Conservation (phyloP, 306 rosid genomes). For the Cyclanthera cordifolia region DNA sequence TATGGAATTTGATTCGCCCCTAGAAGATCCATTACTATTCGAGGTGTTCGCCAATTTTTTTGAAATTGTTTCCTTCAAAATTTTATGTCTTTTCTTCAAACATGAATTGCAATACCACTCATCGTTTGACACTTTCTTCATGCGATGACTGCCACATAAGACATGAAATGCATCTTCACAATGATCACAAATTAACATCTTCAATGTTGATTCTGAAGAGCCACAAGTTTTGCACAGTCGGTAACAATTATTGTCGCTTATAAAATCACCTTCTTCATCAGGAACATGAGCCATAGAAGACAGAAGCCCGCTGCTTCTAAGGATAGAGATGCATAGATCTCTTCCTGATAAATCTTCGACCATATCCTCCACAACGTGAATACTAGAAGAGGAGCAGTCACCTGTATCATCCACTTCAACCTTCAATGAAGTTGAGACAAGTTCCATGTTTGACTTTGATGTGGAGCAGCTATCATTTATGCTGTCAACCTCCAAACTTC, state of each 20-base stretch:
- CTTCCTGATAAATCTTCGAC: slow-evolving; percentile 43
- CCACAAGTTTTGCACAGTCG: slow-evolving; percentile 66
- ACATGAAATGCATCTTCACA: slow-evolving; percentile 84
- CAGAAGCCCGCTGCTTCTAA: slow-evolving; percentile 53
- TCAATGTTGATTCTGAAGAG: slow-evolving; percentile 32
- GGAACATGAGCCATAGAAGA: slow-evolving; percentile 19
- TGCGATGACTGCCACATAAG: slow-evolving; percentile 50
- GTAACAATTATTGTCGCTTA: slow-evolving; percentile 25
- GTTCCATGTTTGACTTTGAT: slow-evolving; percentile 68
- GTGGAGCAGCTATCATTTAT: slow-evolving; percentile 78
- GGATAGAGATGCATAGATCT: slow-evolving; percentile 58
- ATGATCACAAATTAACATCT: slow-evolving; percentile 74
- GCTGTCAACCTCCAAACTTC: slow-evolving; percentile 45
- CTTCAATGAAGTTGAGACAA: slow-evolving; percentile 32
- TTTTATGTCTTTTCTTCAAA: slow-evolving; percentile 40
- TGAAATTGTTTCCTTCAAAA: slow-evolving; percentile 32
- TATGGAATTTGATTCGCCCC: slow-evolving; percentile 41
- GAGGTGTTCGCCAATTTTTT: slow-evolving; percentile 29
- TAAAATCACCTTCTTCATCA: slow-evolving; percentile 24
- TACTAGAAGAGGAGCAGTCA: slow-evolving; percentile 81
- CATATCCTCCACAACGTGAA: slow-evolving; percentile 31
- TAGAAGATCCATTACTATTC: slow-evolving; percentile 31
- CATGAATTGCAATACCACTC: slow-evolving; percentile 93
- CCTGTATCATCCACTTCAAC: slow-evolving; percentile 57
- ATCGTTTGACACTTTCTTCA: slow-evolving; percentile 46